Evolutionary conservation across 805 yeast genomes (phyloP), one percentile per base, ranked within the genome.

Genomic region (Yarrowia deformans): DNA sequence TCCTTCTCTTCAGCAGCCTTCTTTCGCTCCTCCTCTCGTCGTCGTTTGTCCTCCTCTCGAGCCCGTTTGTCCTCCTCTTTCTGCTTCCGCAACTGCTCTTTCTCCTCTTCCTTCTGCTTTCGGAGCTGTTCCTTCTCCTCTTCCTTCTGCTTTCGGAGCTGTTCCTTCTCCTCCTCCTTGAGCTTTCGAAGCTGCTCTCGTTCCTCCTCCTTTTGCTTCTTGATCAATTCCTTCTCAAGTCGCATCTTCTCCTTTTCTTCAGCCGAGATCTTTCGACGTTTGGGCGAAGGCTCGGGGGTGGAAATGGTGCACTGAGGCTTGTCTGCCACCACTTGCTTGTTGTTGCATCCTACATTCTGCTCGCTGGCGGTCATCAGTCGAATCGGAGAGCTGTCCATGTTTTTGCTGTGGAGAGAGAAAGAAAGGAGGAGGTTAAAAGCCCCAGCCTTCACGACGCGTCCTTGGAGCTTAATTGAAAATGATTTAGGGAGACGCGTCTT

Each of bases 361-460:
- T 56, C 64, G 39, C 64, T 42, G 40, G 64, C 49, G n/a, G 40
- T 56, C 48, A 56, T 56, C 7, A 29, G n/a, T 42, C 64, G 64
- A 29, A 56, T 56, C 8, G 64, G 64, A 43, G 49, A 56, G 14
- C 64, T 56, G 40, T 56, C 64, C 49, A 56, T 54, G 45, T 32
- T 54, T 34, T 13, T 13, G 49, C 19, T 45, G 40, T 12, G 60
- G 23, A 13, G 34, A 54, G 19, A 39, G n/a, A 13, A 39, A 13
- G 34, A 54, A 37, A 39, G n/a, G 10, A 39, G 34, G 34, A 35
- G 29, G 42, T 29, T 32, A 9, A 14, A 34, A n/a, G 13, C 3
- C 14, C 16, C 39, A 34, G 39, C 23, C 23, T 34, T 18, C 29
- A 34, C 42, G 56, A 49, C 55, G 55, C 55, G 55, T 50, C 23